Conservation (phyloP, 805 yeast species). For the Priceomyces melissophilus region DNA sequence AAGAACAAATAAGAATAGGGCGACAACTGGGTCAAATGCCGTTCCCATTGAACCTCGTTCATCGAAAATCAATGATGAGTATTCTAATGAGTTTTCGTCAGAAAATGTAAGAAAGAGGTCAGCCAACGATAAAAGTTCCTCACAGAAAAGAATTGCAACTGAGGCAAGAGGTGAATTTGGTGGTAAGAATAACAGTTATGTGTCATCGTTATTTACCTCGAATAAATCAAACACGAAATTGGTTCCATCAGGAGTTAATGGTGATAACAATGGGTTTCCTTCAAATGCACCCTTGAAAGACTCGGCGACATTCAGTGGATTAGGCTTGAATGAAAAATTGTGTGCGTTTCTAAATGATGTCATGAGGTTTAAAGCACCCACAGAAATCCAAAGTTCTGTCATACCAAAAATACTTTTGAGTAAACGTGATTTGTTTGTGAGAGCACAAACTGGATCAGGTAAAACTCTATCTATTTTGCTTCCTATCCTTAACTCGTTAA, state of each 20-base stretch:
- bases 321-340: slow-evolving; percentile 61
- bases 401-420: slow-evolving; percentile 49
- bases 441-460: slow-evolving; percentile 98
- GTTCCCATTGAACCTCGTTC: slow-evolving; percentile 14
- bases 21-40: slow-evolving; percentile 30
- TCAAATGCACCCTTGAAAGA: slow-evolving; percentile 87
- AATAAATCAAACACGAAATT: slow-evolving; percentile 47
- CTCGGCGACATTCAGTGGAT: slow-evolving; percentile 62
- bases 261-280: slow-evolving; percentile 41
- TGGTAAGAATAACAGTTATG: slow-evolving; percentile 61
- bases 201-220: slow-evolving; percentile 75
- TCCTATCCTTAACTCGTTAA: slow-evolving; percentile 75
- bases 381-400: slow-evolving; percentile 80
- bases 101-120: not conserved
- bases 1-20: slow-evolving; percentile 15
- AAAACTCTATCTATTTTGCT: slow-evolving; percentile 85
- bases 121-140: not conserved
- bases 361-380: slow-evolving; percentile 64
- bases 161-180: slow-evolving; percentile 46
- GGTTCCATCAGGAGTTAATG: slow-evolving; percentile 46
- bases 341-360: slow-evolving; percentile 52
- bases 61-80: not conserved
- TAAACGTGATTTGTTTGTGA: slow-evolving; percentile 71
- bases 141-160: not conserved
- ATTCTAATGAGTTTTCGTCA: not conserved